Evolutionary conservation across 805 yeast species (phyloP), one percentile per base, ranked within the genome.

Genomic region (Metschnikowia picachoensis): DNA sequence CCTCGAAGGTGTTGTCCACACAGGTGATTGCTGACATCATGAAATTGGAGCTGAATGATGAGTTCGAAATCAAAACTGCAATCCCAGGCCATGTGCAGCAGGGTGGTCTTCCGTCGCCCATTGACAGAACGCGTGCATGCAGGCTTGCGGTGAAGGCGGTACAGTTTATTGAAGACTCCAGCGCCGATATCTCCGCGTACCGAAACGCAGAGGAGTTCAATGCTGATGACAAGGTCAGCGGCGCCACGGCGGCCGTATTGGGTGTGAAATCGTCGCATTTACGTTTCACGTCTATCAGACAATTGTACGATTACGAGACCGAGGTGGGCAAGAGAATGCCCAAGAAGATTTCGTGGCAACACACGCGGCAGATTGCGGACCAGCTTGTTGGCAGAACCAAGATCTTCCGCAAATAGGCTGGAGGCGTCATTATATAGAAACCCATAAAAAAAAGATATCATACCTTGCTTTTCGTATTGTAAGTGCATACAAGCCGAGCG

Each of bases 11-110:
- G n/a, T 75, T 82, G 53, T 67, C 82, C 11, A 79, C 91, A 2
- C 79, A 83, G 43, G 74, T 82, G 27, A 74, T 87, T 58, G 85
- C 92, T n/a, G 80, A 82, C 33, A 83, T 87, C 46, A 76, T 84
- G 50, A 75, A 77, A 48, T 84, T 80, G 53, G 82, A 81, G 50
- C 78, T 83, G 28, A 68, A 76, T 16, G 83, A 85, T 30, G 74
- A 79, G 57, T 87, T 84, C 55, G 92, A 86, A 57, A 81, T 88
- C 17, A 82, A 83, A 63, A 80, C 91, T 7, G 94, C 94, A 11
- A 74, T 83, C 45, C 95, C 95, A 20, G 94, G 95, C 17, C 95
- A 86, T 61, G 91, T 86, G 30, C 94, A 87, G 68, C 95, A 87
- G 63, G 95, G 95, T 60, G 83, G 82, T 42, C 68, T 80, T 29